These are phyloP conservation scores for Fusarium sp. DNA, from an alignment of 2,329 filamentous ascomycete genomes.

Conservation along the genomic window DNA sequence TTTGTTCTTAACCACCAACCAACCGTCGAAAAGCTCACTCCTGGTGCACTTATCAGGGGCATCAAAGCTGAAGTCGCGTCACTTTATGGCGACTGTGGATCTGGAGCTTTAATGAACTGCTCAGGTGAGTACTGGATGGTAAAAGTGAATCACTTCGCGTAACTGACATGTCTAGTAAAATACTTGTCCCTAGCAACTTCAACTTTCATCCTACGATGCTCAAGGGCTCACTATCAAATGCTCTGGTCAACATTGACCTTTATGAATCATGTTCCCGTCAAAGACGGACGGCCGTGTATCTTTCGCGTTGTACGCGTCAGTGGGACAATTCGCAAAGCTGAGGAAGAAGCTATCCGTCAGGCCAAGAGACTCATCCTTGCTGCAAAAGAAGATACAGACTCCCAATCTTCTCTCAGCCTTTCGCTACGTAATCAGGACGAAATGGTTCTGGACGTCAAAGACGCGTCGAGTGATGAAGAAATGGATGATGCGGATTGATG, in stretches of 20 bases:
- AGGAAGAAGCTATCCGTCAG: conserved; percentile 86
- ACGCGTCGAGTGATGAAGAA: conserved; percentile 57
- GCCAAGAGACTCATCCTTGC: conserved; percentile 77
- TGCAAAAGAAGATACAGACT: conserved; percentile 59
- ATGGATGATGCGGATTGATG: conserved; percentile 56
- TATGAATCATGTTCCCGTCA: conserved; percentile 73
- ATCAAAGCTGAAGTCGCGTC: conserved; percentile 76
- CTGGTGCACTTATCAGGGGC: conserved; percentile 70
- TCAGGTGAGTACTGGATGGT: conserved; percentile 60
- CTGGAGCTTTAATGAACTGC: conserved; percentile 76
- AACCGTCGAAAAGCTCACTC: conserved; percentile 75
- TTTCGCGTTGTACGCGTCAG: conserved; percentile 88
- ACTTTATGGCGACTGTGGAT: conserved; percentile 89
- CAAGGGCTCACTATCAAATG: conserved; percentile 83
- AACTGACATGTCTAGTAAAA: conserved; percentile 69
- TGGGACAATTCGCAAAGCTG: conserved; percentile 91
- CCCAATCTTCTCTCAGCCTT: conserved; percentile 32
- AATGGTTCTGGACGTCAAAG: conserved; percentile 54
- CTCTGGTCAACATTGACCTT: conserved; percentile 91
- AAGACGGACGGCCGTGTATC: conserved; percentile 72
- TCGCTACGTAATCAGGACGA: conserved; percentile 44
- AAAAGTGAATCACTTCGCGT: not conserved
- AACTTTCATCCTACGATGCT: conserved; percentile 88
- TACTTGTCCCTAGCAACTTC: conserved; percentile 93
- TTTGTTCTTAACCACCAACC: conserved; percentile 82